Conservation (phyloP, 208 protist genomes). For the Leishmania braziliensis region DNA sequence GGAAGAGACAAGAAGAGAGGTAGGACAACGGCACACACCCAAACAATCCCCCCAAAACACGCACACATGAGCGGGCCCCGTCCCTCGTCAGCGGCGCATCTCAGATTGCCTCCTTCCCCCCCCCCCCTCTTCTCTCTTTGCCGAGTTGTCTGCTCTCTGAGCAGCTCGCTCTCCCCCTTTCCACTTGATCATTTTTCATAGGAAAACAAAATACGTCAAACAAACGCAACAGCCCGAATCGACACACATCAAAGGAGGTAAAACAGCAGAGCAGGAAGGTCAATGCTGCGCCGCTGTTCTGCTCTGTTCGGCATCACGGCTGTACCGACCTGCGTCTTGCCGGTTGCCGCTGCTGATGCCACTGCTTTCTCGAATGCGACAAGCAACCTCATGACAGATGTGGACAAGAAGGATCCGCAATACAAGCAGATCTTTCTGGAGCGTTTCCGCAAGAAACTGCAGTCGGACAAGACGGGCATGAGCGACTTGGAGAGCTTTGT, state of each 20-base stretch:
- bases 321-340: slow-evolving; percentile 15
- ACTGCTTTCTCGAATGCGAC: slow-evolving; percentile 6
- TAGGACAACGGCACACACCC: not conserved
- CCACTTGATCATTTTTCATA: not conserved
- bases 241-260: not conserved
- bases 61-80: not conserved
- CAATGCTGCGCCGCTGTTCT: slow-evolving; percentile 33
- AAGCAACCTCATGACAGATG: slow-evolving; percentile 30
- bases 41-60: not conserved
- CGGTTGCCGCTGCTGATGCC: slow-evolving; percentile 12
- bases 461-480: slow-evolving; percentile 64
- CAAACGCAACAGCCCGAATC: not conserved
- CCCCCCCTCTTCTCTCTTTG: not conserved
- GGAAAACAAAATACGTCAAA: not conserved
- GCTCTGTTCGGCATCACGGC: slow-evolving; percentile 21
- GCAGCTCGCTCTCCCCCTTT: not conserved
- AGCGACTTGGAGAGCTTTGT: slow-evolving; percentile 82
- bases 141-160: not conserved
- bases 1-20: slow-evolving; percentile 4
- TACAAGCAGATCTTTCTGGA: slow-evolving; percentile 78
- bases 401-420: slow-evolving; percentile 48
- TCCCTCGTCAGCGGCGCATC: not conserved
- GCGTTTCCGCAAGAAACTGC: slow-evolving; percentile 74
- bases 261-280: not conserved
- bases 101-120: not conserved